Conservation (phyloP, 1,284 basidiomycete species). For the Trametes hirsuta region DNA sequence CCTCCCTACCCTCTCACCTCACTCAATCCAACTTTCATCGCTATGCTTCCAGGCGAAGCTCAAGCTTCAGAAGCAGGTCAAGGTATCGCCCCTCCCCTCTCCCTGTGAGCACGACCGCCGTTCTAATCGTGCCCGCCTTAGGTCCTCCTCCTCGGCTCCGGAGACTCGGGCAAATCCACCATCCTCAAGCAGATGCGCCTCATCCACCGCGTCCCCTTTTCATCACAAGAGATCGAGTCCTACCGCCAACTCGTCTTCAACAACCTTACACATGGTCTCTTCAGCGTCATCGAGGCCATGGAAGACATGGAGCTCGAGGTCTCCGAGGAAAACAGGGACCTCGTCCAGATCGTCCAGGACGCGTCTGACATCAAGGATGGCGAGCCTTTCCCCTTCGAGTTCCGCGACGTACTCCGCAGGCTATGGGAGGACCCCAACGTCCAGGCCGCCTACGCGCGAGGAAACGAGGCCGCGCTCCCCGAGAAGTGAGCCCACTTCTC, state of each 20-base stretch:
- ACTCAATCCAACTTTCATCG: not conserved
- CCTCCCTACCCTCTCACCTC: not conserved
- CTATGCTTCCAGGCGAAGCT: slow-evolving; percentile 56
- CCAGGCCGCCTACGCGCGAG: slow-evolving; percentile 72
- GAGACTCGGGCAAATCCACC: slow-evolving; percentile 93
- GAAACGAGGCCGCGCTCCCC: slow-evolving; percentile 86
- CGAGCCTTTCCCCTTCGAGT: slow-evolving; percentile 74
- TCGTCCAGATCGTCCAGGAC: slow-evolving; percentile 68
- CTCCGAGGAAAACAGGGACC: slow-evolving; percentile 54
- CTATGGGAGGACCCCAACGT: slow-evolving; percentile 84
- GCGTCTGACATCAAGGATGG: slow-evolving; percentile 78
- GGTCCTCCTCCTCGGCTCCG: slow-evolving; percentile 91
- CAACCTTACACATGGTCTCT: slow-evolving; percentile 87
- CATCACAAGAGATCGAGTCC: slow-evolving; percentile 73
- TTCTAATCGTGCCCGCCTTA: slow-evolving; percentile 34
- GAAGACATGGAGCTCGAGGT: slow-evolving; percentile 85
- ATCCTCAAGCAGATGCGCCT: slow-evolving; percentile 93
- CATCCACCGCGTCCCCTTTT: slow-evolving; percentile 82
- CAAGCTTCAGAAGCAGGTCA: slow-evolving; percentile 75
- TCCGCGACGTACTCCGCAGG: slow-evolving; percentile 64
- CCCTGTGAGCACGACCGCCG: not conserved
- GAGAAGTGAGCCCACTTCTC: slow-evolving; percentile 68
- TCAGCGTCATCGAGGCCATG: slow-evolving; percentile 84
- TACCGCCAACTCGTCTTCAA: slow-evolving; percentile 90
- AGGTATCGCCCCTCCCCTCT: slow-evolving; percentile 48